Evolutionary conservation across 306 rosid genomes (phyloP).

Genomic region (Cucumis hystrix): DNA sequence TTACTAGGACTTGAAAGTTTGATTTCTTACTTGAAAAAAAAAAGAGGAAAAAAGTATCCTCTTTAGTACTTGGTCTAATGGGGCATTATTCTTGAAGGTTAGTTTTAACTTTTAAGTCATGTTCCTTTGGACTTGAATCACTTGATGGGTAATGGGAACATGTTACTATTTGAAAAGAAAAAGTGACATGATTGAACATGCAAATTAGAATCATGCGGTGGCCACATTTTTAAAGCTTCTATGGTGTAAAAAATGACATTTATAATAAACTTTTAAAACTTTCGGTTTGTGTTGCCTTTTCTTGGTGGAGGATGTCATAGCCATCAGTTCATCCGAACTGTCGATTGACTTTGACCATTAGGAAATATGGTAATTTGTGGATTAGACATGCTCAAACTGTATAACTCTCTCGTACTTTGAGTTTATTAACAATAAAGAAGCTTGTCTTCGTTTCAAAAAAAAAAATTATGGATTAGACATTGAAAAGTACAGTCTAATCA

Average conservation of each 20-base stretch:
- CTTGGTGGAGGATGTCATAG: not conserved
- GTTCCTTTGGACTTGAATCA: not conserved
- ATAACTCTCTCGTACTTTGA: no score
- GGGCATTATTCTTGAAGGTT: not conserved
- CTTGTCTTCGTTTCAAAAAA: no score
- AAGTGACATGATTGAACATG: not conserved
- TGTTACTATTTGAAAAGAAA: not conserved
- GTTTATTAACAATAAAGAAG: no score
- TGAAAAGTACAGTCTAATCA: not conserved
- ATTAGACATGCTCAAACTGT: not conserved
- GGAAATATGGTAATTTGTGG: not conserved
- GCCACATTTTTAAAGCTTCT: not conserved
- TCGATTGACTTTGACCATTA: not conserved
- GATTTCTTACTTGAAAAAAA: no score
- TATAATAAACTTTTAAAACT: not conserved
- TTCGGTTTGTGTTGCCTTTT: not conserved
- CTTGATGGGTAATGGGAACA: not conserved
- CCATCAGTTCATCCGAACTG: not conserved
- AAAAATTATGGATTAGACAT: not conserved
- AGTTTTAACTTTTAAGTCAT: not conserved
- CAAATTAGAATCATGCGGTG: not conserved
- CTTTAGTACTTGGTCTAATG: not conserved
- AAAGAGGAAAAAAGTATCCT: not conserved
- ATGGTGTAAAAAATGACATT: not conserved
- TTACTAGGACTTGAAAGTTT: not conserved